A percentile compares a stretch with the other conserved stretches of the same genome.
Conservation (phyloP, 148 eudicot genomes). For the Fallopia convolvulus region DNA sequence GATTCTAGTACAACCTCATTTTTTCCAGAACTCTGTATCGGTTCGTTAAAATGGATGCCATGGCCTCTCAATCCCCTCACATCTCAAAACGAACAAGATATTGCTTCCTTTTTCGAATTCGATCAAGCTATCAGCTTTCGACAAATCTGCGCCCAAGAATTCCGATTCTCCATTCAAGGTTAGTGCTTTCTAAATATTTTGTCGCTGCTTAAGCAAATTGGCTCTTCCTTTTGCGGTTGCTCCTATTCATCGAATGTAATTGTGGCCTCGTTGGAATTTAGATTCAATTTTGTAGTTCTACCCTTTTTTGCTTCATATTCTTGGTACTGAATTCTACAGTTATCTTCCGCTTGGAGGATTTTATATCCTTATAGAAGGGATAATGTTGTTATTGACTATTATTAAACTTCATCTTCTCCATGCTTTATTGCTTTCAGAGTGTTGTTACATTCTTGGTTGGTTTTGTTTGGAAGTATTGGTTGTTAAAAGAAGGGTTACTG, state of each 20-base stretch:
- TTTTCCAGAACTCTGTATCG: not conserved
- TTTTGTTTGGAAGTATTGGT: not conserved
- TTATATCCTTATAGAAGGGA: too few species aligned
- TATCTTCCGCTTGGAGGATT: not conserved
- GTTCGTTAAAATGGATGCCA: not conserved
- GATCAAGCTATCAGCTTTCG: not conserved
- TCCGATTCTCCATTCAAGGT: not conserved
- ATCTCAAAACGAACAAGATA: not conserved
- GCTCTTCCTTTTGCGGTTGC: not conserved
- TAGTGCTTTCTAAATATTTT: not conserved
- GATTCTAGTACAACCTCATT: not conserved
- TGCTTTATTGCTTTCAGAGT: not conserved
- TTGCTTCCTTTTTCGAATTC: not conserved
- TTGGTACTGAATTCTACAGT: not conserved
- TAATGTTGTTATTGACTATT: not conserved
- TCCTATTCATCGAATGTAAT: not conserved
- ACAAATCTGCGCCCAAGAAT: not conserved
- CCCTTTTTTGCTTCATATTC: not conserved
- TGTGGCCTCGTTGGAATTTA: not conserved
- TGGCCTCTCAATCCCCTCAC: not conserved
- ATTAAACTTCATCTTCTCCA: not conserved
- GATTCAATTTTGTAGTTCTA: too few species aligned
- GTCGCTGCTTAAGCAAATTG: not conserved
- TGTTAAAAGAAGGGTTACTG: not conserved
- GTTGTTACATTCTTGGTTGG: not conserved